A percentile compares a stretch with the other conserved stretches of the same genome.
phyloP scores from a whole-genome alignment of 495 filamentous ascomycete genomes.

The Diplogelasinospora grovesii region DNA sequence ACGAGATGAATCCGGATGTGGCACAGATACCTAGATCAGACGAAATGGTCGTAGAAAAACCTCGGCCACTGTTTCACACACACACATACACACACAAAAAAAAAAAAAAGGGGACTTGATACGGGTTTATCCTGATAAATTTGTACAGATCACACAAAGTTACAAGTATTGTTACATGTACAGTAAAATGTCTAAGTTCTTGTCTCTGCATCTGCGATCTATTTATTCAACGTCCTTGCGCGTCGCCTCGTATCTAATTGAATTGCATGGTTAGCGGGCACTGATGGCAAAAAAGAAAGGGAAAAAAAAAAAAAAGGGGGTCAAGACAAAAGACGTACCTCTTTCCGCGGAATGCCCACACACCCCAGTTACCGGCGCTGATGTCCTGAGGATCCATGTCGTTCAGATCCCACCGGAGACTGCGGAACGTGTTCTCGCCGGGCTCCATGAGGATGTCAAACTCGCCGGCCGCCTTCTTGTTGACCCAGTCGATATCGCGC shows the following conservation, averaged over 20 bases:
- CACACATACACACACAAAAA: no score
- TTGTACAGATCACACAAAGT: no score
- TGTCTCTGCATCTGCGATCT: no score
- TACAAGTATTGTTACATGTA: no score
- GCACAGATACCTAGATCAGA: no score
- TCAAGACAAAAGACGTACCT: constrained; percentile 48
- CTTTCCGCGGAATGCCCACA: constrained; percentile 97
- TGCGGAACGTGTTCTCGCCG: constrained; percentile 90
- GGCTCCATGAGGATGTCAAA: constrained; percentile 88
- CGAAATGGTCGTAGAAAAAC: no score
- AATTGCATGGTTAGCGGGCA: constrained; percentile 22
- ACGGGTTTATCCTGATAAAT: no score
- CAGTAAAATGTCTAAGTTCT: no score
- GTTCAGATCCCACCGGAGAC: constrained; percentile 93
- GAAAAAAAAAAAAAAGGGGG: background rate
- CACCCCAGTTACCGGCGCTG: constrained; percentile 91
- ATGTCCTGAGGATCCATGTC: constrained; percentile 92
- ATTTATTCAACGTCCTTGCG: constrained; percentile 38
- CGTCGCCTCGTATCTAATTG: constrained; percentile 54
- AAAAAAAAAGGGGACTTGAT: no score
- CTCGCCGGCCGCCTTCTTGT: constrained; percentile 75
- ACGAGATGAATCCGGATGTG: no score
- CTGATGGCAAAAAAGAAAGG: background rate
- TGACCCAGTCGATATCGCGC: constrained; percentile 82
- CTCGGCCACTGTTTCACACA: no score